Evolutionary conservation across 768 basidiomycete genomes (phyloP), one percentile per base, ranked within the genome.

Genomic region (Termitomyces sp.): DNA sequence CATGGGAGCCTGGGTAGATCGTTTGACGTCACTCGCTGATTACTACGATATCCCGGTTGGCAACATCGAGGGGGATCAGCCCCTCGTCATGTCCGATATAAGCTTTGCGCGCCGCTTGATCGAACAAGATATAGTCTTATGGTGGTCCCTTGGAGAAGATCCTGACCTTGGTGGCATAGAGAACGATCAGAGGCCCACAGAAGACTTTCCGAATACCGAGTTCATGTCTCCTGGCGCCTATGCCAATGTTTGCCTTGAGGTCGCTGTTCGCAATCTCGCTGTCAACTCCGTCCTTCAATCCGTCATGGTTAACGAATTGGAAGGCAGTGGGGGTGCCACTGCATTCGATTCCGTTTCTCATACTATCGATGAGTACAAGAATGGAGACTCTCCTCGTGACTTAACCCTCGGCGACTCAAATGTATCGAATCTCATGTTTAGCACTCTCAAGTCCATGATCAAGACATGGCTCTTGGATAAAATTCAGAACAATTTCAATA

Each of bases 161-260:
- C 95, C 97, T 3, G 97, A 99, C 71, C 78, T 98, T 0, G 97
- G 97, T 35, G 97, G 97, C 3, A 81, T 87, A 50, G 94, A 99
- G 67, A 85, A 92, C 47, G 96, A 98, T 69, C 81, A 80, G 53
- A 79, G 87, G 46, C 82, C 85, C 0, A 73, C 79, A 1, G 90
- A 92, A 57, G 94, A 95, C 44, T 73, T 92, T 26, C 84, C 85
- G 12, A 87, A 85, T 57, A 91, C 93, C 0, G 94, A 97, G 60
- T 93, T 97, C 70, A 75, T 83, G 49, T 80, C 83, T 0, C 82
- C 92, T 1, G 96, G 97, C 1, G 87, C 87, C 59, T 98, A 96
- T 70, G 83, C 89, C 19, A 97, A 95, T 57, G 96, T 97, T 19
- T 96, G 94, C 59, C 75, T 99, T 40, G 91, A 96, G 61, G 75